Evolutionary conservation across 2,329 filamentous ascomycete species (phyloP).

Genomic region (Arthroderma sp.): DNA sequence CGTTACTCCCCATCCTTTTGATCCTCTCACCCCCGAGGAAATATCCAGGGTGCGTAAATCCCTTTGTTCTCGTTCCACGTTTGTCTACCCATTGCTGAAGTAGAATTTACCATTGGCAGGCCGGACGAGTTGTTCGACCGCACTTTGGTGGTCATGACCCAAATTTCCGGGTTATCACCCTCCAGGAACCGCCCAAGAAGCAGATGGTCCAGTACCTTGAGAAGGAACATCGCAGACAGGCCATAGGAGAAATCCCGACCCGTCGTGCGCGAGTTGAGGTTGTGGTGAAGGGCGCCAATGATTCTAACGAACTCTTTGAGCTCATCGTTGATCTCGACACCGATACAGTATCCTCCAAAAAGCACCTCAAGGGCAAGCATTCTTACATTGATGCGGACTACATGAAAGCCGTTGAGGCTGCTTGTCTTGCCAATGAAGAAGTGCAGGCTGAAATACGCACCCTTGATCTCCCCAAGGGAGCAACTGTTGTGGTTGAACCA

Average conservation of each 20-base stretch:
- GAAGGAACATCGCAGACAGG: slow-evolving; percentile 24
- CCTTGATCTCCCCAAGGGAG: slow-evolving; percentile 33
- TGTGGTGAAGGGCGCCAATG: slow-evolving; percentile 23
- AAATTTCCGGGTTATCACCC: slow-evolving; percentile 37
- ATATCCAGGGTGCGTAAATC: slow-evolving; percentile 3
- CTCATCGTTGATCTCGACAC: slow-evolving; percentile 15
- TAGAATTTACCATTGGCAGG: background rate
- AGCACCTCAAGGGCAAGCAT: slow-evolving; percentile 30
- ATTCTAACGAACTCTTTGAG: slow-evolving; percentile 8
- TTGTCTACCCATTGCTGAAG: background rate
- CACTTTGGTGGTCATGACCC: slow-evolving; percentile 1
- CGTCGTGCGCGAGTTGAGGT: slow-evolving; percentile 27
- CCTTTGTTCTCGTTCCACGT: background rate
- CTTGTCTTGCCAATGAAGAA: slow-evolving; percentile 30
- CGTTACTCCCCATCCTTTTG: slow-evolving; percentile 4
- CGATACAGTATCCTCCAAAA: slow-evolving; percentile 14
- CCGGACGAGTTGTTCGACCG: background rate
- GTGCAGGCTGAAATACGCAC: slow-evolving; percentile 33
- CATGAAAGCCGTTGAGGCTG: slow-evolving; percentile 37
- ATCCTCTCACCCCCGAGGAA: slow-evolving; percentile 7
- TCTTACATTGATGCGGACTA: slow-evolving; percentile 37
- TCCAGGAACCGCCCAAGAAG: slow-evolving; percentile 39
- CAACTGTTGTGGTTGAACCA: slow-evolving; percentile 38
- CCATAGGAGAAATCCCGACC: background rate
- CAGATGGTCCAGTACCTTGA: slow-evolving; percentile 35